phyloP scores from a whole-genome alignment of 2,329 filamentous ascomycete species.

The Sclerotinia subarctica region DNA sequence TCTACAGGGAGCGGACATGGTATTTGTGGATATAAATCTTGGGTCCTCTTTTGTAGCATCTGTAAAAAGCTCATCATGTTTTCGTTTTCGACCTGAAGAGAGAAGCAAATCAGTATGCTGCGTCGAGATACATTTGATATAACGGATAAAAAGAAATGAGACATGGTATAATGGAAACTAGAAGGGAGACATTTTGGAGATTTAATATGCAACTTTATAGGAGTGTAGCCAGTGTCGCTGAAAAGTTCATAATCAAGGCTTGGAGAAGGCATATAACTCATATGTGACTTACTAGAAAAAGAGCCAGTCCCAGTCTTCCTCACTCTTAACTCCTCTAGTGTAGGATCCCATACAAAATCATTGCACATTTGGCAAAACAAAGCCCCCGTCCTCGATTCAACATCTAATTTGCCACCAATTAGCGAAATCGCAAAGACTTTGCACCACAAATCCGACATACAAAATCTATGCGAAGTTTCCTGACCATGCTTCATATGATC shows the following conservation, averaged over 20 bases:
- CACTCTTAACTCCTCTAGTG: constrained; percentile 70
- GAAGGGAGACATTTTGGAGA: background rate
- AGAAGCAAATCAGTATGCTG: constrained; percentile 10
- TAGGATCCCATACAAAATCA: constrained; percentile 80
- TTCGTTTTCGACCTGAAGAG: constrained; percentile 63
- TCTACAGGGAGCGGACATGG: constrained; percentile 74
- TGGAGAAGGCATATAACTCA: no score
- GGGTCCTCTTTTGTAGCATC: constrained; percentile 68
- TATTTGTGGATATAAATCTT: constrained; percentile 73
- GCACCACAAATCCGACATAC: constrained; percentile 45
- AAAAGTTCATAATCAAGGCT: background rate
- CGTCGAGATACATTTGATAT: background rate
- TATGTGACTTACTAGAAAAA: constrained; percentile 54
- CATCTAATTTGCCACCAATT: constrained; percentile 50
- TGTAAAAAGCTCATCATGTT: constrained; percentile 67
- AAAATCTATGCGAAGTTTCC: constrained; percentile 70
- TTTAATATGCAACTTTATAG: background rate
- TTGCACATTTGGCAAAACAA: constrained; percentile 80
- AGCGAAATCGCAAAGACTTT: background rate
- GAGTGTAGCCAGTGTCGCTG: background rate
- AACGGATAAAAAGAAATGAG: background rate
- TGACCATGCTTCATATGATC: constrained; percentile 65
- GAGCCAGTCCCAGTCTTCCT: constrained; percentile 66
- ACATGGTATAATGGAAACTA: background rate
- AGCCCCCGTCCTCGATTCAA: constrained; percentile 71